Evolutionary conservation across 2,329 filamentous ascomycete genomes (phyloP), one percentile per base, ranked within the genome.

Genomic region (Cladobotryum mycophilum): DNA sequence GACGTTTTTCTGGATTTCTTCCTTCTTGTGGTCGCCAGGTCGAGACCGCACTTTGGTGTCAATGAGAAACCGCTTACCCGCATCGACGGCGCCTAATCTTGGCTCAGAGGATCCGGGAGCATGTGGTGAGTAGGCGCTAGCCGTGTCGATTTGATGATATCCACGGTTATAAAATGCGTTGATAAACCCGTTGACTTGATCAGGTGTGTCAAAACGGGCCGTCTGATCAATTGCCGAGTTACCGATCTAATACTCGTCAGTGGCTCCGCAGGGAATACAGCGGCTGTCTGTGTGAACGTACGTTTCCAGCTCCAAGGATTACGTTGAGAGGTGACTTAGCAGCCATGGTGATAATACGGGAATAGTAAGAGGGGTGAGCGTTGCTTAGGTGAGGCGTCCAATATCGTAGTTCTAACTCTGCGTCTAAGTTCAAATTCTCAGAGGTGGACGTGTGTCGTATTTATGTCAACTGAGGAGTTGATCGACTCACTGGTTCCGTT

Each of bases 1-100:
- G 11, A 72, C 60, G 17, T 62, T 61, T 6, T 53, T 45, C 1
- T 60, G 51, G 18, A 72, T 53, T 1, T 64, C 61, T 12, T 53
- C 54, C 7, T 60, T 60, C 8, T 51, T 53, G 47, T 71, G 67
- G 5, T 52, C 51, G 2, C 65, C 64, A 1, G 61, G 58, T n/a
- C 44, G 12, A 1, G 60, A 61, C 5, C 41, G 20, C n/a, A 68
- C 61, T 53, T 72, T 72, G 14, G 67, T 69, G 49, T 69, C 61
- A n/a, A 72, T 64, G 1, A 40, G 49, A 47, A 70, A 68, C 3
- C 56, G 52, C 4, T 62, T 55, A 1, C 60, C 62, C 0, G 64
- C 65, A 3, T 44, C 54, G 30, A 53, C 62, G 4, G 50, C 56
- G 0, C 62, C 69, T 2, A 70, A 55, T 5, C 61, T 59, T 2